Base-by-base conservation (phyloP, 768 basidiomycete species). In the Lactifluus rugatus region DNA sequence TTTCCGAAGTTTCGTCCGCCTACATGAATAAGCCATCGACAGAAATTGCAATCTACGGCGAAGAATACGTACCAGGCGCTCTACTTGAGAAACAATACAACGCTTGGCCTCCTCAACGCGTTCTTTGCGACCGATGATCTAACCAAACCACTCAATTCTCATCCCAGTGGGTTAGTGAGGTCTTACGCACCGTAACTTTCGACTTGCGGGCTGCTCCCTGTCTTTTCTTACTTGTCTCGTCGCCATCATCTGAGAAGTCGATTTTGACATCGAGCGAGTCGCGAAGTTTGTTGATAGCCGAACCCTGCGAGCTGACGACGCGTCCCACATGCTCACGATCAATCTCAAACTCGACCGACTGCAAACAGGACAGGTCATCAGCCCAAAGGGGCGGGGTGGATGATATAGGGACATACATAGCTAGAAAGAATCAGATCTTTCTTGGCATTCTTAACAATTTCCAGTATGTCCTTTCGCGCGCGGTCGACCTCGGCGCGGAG, bases 31-130 rank as follows among this genome's bases (percentile, higher is more conserved):
- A n/a, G 14, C 45, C 44, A 45, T 28, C 11, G 25, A 39, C n/a
- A 13, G 11, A 28, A 9, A 50, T 3, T 31, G 39, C n/a, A 7
- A 56, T 21, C 55, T 26, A 26, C 25, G 36, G 16, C 31, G 58
- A 6, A 49, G n/a, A n/a, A 48, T 34, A 74, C 83, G 58, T 64
- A 89, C 93, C 61, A 95, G 78, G 69, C 88, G 81, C 61, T 96
- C 93, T 54, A 93, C 82, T 66, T 92, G 93, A 47, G 80, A 76
- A 61, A 86, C 72, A 66, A 99, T 85, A 52, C 95, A 85, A 64
- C 81, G 84, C 79, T 93, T 92, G 51, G 95, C 94, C 70, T 98
- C 94, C 68, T 95, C 93, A 39, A 85, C 95, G 64, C 94, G 93
- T 73, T 97, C 93, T 74, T 95, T 90, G 54, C 93, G 84, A 58